Percentiles rank a stretch among this genome's conserved stretches.
These are phyloP conservation scores for Trichosporon asahii DNA, from an alignment of 1,284 basidiomycete species.

Conservation along the genomic window DNA sequence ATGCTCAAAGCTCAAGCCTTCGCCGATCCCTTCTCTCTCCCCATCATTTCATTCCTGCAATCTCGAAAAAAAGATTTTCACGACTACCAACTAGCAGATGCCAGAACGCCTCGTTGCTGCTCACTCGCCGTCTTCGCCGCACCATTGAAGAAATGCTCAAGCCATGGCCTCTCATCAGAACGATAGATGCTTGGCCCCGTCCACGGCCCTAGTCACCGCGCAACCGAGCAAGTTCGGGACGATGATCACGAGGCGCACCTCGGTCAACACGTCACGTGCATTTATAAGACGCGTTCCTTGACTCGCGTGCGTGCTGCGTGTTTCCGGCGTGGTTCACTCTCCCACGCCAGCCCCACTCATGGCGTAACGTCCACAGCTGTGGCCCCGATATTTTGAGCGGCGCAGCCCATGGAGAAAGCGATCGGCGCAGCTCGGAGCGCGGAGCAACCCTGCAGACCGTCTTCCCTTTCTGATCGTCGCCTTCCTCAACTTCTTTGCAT, in stretches of 20 bases:
- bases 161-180: not conserved
- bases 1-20: too few species aligned
- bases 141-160: not conserved
- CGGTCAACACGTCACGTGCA: not conserved
- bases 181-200: not conserved
- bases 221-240: not conserved
- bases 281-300: not conserved
- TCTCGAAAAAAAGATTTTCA: not conserved
- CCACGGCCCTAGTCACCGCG: not conserved
- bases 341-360: not conserved
- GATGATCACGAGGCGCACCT: not conserved
- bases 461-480: not conserved
- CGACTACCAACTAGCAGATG: too few species aligned
- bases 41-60: not conserved
- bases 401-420: not conserved
- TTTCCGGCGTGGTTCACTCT: not conserved
- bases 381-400: not conserved
- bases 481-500: not conserved
- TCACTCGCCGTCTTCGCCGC: not conserved
- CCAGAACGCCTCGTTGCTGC: not conserved
- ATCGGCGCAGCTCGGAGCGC: not conserved
- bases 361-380: not conserved
- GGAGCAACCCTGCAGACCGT: not conserved
- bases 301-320: not conserved
- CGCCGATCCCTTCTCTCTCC: too few species aligned